Percentiles rank a stretch among this genome's conserved stretches.
Evolutionary conservation across 139 green algal species (phyloP).

Genomic region (Tetraselmis chui): DNA sequence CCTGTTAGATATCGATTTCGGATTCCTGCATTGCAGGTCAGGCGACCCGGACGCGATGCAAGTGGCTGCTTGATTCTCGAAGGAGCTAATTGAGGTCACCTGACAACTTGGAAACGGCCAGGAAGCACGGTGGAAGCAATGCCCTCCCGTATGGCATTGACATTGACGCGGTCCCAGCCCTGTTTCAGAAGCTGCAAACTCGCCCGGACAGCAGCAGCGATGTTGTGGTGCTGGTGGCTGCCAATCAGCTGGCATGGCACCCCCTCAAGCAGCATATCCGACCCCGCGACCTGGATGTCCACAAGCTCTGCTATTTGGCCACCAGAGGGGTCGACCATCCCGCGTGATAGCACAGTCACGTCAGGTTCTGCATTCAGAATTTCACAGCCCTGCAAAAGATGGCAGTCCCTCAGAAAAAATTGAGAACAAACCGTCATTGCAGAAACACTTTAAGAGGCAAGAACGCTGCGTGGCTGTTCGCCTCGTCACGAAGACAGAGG

Average conservation of each 20-base stretch:
- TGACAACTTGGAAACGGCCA: slow-evolving; percentile 54
- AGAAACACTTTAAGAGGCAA: no score
- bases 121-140: slow-evolving; percentile 41
- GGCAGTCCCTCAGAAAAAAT: no score
- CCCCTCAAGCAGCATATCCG: background rate
- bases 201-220: slow-evolving; percentile 47
- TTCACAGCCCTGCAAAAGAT: slow-evolving; percentile 7
- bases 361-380: slow-evolving; percentile 14
- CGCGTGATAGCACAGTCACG: slow-evolving; percentile 19
- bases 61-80: no score
- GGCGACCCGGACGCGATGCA: no score
- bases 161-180: slow-evolving; percentile 19
- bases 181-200: slow-evolving; percentile 27
- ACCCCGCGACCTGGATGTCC: background rate
- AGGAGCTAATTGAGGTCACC: no score
- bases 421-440: no score
- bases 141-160: slow-evolving; percentile 24
- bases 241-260: slow-evolving; percentile 47
- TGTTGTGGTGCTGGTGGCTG: slow-evolving; percentile 59
- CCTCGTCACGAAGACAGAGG: no score
- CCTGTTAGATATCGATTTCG: no score
- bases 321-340: background rate
- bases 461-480: no score
- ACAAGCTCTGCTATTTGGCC: background rate
- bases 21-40: no score